Base-by-base conservation (phyloP, 441 rosid species). In the Eruca vesicaria region DNA sequence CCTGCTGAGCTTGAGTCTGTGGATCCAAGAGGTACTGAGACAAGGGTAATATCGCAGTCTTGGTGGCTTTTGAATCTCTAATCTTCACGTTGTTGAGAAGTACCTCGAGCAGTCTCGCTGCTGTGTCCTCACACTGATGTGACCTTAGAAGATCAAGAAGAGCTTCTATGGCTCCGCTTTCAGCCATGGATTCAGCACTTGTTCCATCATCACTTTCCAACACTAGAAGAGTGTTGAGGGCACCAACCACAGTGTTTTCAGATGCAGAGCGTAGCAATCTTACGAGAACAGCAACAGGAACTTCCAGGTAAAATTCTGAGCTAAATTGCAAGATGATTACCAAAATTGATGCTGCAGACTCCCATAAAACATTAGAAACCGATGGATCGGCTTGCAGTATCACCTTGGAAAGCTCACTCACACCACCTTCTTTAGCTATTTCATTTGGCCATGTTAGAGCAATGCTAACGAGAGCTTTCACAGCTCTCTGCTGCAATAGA, bases 171-270 rank as follows among this genome's bases (percentile, higher is more conserved):
- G 99, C 98, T 68, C 99, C 99, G 77, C 99, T 92, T 86, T 94
- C 98, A 71, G 99, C 99, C 99, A 97, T 94, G 43, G 99, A 94
- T 82, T 90, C 97, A 2, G 99, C 99, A 73, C 98, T 94, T 57
- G 97, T 89, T 69, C 93, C 94, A 68, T 97, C 99, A 38, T 94
- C 98, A 61, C 97, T 94, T 89, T 94, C 99, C 82, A 97, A 82
- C 75, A 97, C 98, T 74, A 97, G 86, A 81, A 94, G 99, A 72
- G 99, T 89, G 86, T 97, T 97, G 62, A 97, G 69, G 9, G 99
- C 95, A 56, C 98, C 99, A 57, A 88, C 71, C 43, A 91, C 96
- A 0, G 99, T 94, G 86, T 83, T 69, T 80, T 94, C 99, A 28
- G 87, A 82, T 43, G 97, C 92, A 69, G 99, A 90, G 53, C 85